A percentile compares a stretch with the other conserved stretches of the same genome.
These are phyloP conservation scores for Zygoascus tannicola DNA, from an alignment of 805 yeast species.

Conservation along the genomic window DNA sequence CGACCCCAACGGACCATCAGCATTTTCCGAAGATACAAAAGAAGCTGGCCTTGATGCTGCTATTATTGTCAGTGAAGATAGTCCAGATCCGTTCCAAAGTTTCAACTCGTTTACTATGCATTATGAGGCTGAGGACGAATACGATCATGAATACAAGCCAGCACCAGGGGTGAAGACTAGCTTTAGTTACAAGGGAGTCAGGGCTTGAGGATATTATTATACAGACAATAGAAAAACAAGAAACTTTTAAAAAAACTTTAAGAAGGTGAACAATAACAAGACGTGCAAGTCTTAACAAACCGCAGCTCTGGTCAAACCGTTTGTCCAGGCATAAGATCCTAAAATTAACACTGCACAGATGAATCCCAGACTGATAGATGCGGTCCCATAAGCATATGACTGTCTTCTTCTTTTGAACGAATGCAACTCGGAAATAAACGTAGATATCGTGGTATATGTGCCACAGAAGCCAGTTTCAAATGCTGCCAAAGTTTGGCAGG, in stretches of 20 bases:
- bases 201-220: no score
- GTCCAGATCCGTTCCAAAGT: conserved; percentile 74
- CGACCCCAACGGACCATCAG: conserved; percentile 7
- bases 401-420: conserved; percentile 27
- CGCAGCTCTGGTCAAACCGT: conserved; percentile 31
- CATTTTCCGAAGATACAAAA: conserved; percentile 5
- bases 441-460: conserved; percentile 62
- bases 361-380: conserved; percentile 42
- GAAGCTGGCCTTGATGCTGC: conserved; percentile 2
- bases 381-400: conserved; percentile 43
- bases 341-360: conserved; percentile 44
- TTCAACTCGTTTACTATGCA: conserved; percentile 82
- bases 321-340: conserved; percentile 68
- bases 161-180: not conserved
- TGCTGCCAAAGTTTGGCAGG: conserved; percentile 47
- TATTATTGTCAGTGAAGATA: conserved; percentile 15
- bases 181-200: not conserved
- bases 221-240: not conserved
- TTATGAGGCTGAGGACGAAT: conserved; percentile 63
- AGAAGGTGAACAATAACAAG: not conserved
- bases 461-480: conserved; percentile 64
- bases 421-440: conserved; percentile 62
- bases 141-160: conserved; percentile 26
- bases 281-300: not conserved
- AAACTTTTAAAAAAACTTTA: no score